phyloP scores from a whole-genome alignment of 169 alveolate species.

The Cryptosporidium andersoni region DNA sequence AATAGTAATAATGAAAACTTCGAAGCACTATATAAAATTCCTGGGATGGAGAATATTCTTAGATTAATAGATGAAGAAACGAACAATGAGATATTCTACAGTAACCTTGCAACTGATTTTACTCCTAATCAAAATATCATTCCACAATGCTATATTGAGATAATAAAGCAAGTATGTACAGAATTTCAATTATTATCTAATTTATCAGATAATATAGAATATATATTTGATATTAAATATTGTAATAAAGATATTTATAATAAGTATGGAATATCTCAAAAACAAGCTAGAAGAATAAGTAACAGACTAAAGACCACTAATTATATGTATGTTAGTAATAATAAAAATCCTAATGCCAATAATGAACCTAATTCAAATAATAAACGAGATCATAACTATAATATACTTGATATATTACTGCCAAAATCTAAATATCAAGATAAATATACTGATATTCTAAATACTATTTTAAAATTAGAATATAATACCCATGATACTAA shows the following conservation, averaged over 20 bases:
- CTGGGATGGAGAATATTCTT: slow-evolving; percentile 24
- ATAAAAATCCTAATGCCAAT: no score
- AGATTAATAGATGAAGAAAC: slow-evolving; percentile 8
- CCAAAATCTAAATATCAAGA: slow-evolving; percentile 10
- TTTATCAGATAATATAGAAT: not conserved
- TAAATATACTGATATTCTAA: slow-evolving; percentile 15
- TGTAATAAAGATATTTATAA: not conserved
- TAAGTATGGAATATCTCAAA: not conserved
- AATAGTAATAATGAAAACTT: not conserved
- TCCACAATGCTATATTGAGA: slow-evolving; percentile 34
- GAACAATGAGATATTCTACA: not conserved
- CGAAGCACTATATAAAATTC: slow-evolving; percentile 5
- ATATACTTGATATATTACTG: slow-evolving; percentile 33
- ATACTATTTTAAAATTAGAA: slow-evolving; percentile 2
- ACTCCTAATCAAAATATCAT: not conserved
- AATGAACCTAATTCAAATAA: not conserved
- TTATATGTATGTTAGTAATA: no score
- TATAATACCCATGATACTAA: slow-evolving; percentile 42
- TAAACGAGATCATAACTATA: not conserved
- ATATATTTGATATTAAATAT: slow-evolving; percentile 1
- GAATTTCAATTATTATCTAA: slow-evolving; percentile 28
- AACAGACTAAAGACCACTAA: not conserved
- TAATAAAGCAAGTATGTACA: slow-evolving; percentile 15
- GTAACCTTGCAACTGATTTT: not conserved
- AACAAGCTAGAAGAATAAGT: not conserved